These are phyloP conservation scores for Perilla frutescens DNA, from an alignment of 257 asterid genomes.

Conservation along the genomic window DNA sequence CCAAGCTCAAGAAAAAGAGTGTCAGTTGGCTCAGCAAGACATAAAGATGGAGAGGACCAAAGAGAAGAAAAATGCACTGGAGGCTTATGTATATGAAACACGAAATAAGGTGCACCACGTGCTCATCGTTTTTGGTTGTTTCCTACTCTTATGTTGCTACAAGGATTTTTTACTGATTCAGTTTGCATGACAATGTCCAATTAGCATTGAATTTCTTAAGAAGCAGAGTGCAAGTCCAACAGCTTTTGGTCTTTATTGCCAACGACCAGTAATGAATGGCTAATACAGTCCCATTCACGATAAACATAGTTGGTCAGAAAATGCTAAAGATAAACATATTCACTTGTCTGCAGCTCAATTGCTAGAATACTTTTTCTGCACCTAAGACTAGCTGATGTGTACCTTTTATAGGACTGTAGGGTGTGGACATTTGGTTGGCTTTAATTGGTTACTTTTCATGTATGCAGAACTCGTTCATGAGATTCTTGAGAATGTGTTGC, in stretches of 20 bases:
- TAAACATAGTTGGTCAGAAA: not conserved
- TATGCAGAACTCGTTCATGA: constrained; percentile 7
- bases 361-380: constrained; percentile 2
- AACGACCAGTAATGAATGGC: not conserved
- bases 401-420: constrained; percentile 8
- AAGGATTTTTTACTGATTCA: not conserved
- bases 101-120: constrained; percentile 75
- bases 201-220: constrained; percentile 5
- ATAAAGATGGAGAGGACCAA: constrained; percentile 86
- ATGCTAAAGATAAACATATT: constrained; percentile 9
- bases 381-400: not conserved
- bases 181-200: constrained; percentile 26
- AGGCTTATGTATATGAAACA: constrained; percentile 91
- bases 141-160: constrained; percentile 19
- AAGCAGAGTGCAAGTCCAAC: not conserved
- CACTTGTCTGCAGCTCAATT: constrained; percentile 5
- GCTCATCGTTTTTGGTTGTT: constrained; percentile 9
- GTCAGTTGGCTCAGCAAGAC: constrained; percentile 79
- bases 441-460: not conserved
- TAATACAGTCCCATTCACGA: not conserved
- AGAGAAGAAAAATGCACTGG: constrained; percentile 92
- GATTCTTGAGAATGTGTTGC: constrained; percentile 3
- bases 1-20: constrained; percentile 74
- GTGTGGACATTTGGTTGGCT: not conserved
- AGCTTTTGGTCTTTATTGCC: not conserved